Base-by-base conservation (phyloP, 2,329 filamentous ascomycete genomes). In the Dendrostoma leiphaemia region DNA sequence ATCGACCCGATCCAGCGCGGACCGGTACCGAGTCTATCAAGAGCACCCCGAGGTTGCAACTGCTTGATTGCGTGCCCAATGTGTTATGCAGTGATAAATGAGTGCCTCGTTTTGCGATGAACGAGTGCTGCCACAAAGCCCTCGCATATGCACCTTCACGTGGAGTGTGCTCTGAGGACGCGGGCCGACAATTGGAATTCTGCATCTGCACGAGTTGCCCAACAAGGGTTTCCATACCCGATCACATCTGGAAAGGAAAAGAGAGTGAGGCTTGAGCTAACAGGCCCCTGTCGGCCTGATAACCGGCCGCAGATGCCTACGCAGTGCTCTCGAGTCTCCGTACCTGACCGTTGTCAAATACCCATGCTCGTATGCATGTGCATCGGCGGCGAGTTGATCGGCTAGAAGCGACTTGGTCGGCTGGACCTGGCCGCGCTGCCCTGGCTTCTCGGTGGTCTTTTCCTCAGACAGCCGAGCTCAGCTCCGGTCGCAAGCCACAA, bases 131-230 rank as follows among this genome's bases (percentile, higher is more conserved):
- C 12, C 29, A 35, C 40, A 34, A 26, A n/a, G 46, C 44, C 48
- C 52, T 51, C 38, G 52, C 52, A 58, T 55, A 58, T 58, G 52
- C 52, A 58, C 37, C 48, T 45, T 35, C 48, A 41, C 32, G 48
- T 34, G 48, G 52, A 51, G 47, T n/a, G 51, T 46, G 47, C 43
- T 15, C n/a, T 44, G 37, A 52, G 56, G 56, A 55, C 51, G 48
- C 56, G 56, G 52, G 54, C 56, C 56, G 56, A 55, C 48, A 26
- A 35, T 55, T 51, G n/a, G n/a, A n/a, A n/a, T n/a, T n/a, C n/a
- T n/a, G 48, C 51, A 58, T 46, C 52, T 58, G 56, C 56, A 58
- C 50, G 38, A 45, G 45, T 40, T 52, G 53, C 44, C 55, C 51
- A 57, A 51, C 52, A 29, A 43, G 48, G 52, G 55, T 45, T 45